phyloP scores from a whole-genome alignment of 768 basidiomycete species.

The Termitomyces sp. region DNA sequence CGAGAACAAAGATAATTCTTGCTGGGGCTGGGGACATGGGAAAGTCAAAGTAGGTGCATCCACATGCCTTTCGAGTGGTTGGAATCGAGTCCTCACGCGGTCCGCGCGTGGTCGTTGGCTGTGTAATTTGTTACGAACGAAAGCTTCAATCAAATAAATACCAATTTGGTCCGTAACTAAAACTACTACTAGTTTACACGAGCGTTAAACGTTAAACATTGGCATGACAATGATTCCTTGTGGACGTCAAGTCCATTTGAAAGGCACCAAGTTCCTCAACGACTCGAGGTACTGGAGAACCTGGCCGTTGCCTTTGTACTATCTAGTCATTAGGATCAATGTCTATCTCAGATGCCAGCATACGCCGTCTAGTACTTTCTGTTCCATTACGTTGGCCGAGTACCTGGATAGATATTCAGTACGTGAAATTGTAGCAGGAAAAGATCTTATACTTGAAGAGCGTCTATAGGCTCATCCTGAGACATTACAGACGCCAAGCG shows the following conservation, averaged over 20 bases:
- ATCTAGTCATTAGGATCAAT: constrained; percentile 9
- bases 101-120: background rate
- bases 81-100: background rate
- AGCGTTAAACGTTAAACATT: no score
- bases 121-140: background rate
- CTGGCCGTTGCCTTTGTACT: background rate
- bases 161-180: no score
- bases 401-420: background rate
- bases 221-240: background rate
- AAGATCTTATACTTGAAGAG: constrained; percentile 7
- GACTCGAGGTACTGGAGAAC: background rate
- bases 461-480: constrained; percentile 17
- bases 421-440: background rate
- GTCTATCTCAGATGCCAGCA: background rate
- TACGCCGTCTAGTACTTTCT: constrained; percentile 4
- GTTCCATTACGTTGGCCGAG: constrained; percentile 7
- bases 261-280: background rate
- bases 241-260: background rate
- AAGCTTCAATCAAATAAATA: background rate
- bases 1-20: constrained; percentile 44
- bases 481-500: constrained; percentile 21
- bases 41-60: constrained; percentile 9
- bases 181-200: no score
- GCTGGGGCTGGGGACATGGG: constrained; percentile 44
- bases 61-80: constrained; percentile 7